A percentile compares a stretch with the other conserved stretches of the same genome.
Evolutionary conservation across 257 asterid species (phyloP).

Genomic region (Fraxinus cuspidata): DNA sequence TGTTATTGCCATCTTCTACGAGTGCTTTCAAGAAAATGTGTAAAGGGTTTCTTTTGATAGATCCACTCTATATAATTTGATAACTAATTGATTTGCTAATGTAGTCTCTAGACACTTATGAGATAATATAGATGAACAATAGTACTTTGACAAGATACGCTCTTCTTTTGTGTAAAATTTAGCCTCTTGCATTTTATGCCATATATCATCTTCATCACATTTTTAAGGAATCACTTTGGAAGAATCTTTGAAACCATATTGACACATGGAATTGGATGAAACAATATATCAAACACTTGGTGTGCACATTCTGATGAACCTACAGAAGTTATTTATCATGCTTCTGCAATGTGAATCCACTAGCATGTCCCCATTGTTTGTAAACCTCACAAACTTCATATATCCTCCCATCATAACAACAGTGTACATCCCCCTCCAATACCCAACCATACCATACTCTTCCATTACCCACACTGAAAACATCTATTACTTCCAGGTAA

Average conservation of each 20-base stretch:
- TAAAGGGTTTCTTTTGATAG: slow-evolving; percentile 36
- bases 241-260: not conserved
- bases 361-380: too few species aligned
- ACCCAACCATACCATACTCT: too few species aligned
- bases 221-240: slow-evolving; percentile 27
- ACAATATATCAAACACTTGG: too few species aligned
- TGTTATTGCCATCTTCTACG: too few species aligned
- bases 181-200: slow-evolving; percentile 37
- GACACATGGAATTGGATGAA: too few species aligned
- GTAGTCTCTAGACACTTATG: slow-evolving; percentile 40
- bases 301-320: too few species aligned
- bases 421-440: too few species aligned
- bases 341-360: too few species aligned
- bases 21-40: too few species aligned
- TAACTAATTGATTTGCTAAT: slow-evolving; percentile 32
- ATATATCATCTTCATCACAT: slow-evolving; percentile 30
- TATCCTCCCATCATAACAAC: too few species aligned
- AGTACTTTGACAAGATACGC: slow-evolving; percentile 35
- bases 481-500: not conserved
- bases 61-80: slow-evolving; percentile 21
- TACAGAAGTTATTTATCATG: too few species aligned
- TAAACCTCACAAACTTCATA: too few species aligned
- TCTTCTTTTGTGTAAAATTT: slow-evolving; percentile 28
- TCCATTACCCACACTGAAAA: not conserved
- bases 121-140: slow-evolving; percentile 25